phyloP scores from a whole-genome alignment of 257 asterid species.

The Solanum microdontum region DNA sequence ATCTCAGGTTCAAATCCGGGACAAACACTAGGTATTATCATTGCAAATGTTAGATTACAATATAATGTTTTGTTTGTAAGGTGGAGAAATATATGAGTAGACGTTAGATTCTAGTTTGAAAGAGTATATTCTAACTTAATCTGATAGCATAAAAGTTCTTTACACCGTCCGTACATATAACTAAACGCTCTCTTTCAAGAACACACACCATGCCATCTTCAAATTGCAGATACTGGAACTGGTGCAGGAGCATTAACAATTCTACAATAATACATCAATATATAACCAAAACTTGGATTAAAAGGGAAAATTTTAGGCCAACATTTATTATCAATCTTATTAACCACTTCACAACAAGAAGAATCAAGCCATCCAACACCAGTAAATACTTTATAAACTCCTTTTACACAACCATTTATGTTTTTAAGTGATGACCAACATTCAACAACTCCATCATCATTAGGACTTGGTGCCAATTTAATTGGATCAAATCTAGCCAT shows the following conservation, averaged over 20 bases:
- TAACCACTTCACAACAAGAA: slow-evolving; percentile 10
- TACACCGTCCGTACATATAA: not conserved
- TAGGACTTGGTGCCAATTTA: not conserved
- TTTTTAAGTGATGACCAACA: not conserved
- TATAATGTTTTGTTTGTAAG: not conserved
- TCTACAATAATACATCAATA: not conserved
- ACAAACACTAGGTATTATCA: not conserved
- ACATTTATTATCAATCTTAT: slow-evolving; percentile 8
- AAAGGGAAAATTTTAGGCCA: slow-evolving; percentile 18
- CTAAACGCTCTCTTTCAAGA: not conserved
- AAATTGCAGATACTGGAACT: not conserved
- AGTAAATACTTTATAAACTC: not conserved
- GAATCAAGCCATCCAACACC: slow-evolving; percentile 9
- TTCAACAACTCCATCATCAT: not conserved
- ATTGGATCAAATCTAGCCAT: not conserved
- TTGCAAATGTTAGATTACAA: not conserved
- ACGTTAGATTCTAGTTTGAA: no score
- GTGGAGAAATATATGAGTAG: not conserved
- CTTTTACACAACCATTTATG: not conserved
- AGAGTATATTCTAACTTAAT: not conserved
- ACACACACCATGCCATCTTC: not conserved
- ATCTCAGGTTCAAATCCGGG: not conserved
- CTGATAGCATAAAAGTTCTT: not conserved
- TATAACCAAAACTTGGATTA: not conserved
- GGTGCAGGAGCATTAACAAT: not conserved